Percentiles rank a stretch among this genome's conserved stretches.
Evolutionary conservation across 495 filamentous ascomycete genomes (phyloP).

Genomic region (Clavariopsis aquatica): DNA sequence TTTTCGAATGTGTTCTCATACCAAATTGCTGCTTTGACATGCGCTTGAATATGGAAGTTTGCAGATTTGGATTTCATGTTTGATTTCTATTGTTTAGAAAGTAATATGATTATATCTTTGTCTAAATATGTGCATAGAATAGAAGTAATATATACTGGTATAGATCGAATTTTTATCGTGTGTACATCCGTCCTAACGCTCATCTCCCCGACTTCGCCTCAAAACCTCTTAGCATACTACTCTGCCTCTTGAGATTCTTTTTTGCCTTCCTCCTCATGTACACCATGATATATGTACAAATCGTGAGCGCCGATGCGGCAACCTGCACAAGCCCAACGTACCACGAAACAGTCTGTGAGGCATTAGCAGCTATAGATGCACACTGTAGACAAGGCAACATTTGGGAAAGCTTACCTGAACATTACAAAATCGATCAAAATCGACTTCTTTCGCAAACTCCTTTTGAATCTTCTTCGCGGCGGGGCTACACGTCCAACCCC

Average conservation of each 20-base stretch:
- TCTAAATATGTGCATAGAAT: too few species aligned
- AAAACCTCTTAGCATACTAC: conserved; percentile 1
- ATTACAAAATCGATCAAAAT: conserved; percentile 42
- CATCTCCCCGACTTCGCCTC: not conserved
- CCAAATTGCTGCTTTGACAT: too few species aligned
- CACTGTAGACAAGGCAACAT: not conserved
- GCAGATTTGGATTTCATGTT: too few species aligned
- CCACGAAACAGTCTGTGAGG: conserved; percentile 35
- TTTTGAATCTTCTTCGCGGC: conserved; percentile 42
- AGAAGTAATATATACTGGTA: too few species aligned
- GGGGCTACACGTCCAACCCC: conserved; percentile 46
- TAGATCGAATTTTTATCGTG: too few species aligned
- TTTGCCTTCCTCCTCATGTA: conserved; percentile 36
- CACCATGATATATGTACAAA: conserved; percentile 37
- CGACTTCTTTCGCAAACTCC: conserved; percentile 37
- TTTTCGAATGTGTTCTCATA: too few species aligned
- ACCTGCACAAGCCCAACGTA: conserved; percentile 41
- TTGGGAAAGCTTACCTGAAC: conserved; percentile 38
- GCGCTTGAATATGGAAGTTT: too few species aligned
- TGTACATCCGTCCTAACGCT: not conserved
- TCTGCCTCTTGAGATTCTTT: conserved; percentile 29
- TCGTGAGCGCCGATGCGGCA: conserved; percentile 31
- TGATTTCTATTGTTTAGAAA: too few species aligned
- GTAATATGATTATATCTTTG: too few species aligned
- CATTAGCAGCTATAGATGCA: too few species aligned